Evolutionary conservation across 2,329 filamentous ascomycete genomes (phyloP), one percentile per base, ranked within the genome.

Genomic region (Paramyrothecium sp.): DNA sequence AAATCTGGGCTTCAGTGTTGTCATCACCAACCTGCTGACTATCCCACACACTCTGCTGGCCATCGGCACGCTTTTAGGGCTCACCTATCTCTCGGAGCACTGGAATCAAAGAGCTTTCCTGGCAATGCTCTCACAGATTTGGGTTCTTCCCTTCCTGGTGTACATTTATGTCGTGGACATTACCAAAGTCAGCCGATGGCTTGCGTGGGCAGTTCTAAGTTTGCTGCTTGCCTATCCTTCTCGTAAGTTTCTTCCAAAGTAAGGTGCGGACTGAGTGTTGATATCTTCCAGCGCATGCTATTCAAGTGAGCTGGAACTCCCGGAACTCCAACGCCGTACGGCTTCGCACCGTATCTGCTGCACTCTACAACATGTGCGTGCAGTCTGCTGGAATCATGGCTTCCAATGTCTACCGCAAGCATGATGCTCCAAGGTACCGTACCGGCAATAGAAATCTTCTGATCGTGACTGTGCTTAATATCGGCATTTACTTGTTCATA

Each of bases 251-350:
- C 4, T 49, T 60, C 26, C 56, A 56, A 41, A 1, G 1, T 2
- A 23, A n/a, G 73, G 1, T 19, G 13, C n/a, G 13, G 38, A n/a
- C n/a, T n/a, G n/a, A 44, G 38, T 44, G 5, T 17, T 44, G 13
- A 7, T 54, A 8, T 54, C 8, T 44, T 13, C 38, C 20, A 66
- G 64, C 63, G 19, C 67, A 70, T 41, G 67, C 68, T 11, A 68
- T 72, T 26, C 64, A 80, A 33, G 84, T 87, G 1, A 83, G 78
- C 0, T 81, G 84, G 68, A 84, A 79, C 1, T 85, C 81, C 2
- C 77, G 84, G 47, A 88, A 88, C 64, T 80, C 84, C 1, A 83
- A 83, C 47, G 78, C 80, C 2, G 85, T 89, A 1, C 77, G 84
- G 3, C 87, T 85, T 1, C 72, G 86, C 7, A 84, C 85, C 1